These are phyloP conservation scores for Diaporthe citrichinensis DNA, from an alignment of 2,329 filamentous ascomycete genomes.

Conservation along the genomic window DNA sequence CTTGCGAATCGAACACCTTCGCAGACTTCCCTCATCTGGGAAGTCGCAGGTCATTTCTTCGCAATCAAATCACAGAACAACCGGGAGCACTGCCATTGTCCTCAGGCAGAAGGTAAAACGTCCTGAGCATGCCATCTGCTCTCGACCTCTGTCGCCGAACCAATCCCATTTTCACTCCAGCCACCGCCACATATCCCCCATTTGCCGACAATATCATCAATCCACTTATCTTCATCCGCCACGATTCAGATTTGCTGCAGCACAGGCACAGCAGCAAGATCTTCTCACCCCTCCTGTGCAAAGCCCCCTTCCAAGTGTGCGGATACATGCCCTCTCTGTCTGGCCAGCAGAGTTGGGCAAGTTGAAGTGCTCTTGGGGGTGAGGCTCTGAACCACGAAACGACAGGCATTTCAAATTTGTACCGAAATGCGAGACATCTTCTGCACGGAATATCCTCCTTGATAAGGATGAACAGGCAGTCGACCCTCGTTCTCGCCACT, in stretches of 20 bases:
- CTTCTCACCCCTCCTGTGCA: background rate
- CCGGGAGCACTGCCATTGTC: background rate
- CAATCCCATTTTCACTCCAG: no score
- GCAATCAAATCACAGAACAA: background rate
- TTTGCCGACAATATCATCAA: no score
- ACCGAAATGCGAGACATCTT: background rate
- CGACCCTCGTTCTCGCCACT: background rate
- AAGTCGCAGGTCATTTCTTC: background rate
- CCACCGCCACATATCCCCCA: no score
- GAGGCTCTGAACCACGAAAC: background rate
- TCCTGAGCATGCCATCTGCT: no score
- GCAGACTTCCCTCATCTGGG: background rate
- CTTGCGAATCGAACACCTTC: background rate
- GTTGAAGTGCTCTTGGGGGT: background rate
- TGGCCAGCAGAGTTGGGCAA: background rate
- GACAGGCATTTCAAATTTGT: background rate
- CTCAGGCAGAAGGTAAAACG: background rate
- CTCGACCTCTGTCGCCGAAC: no score
- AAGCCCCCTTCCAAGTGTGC: background rate
- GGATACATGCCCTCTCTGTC: background rate
- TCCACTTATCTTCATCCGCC: background rate
- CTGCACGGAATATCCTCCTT: no score
- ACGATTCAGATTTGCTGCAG: background rate
- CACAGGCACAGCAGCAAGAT: background rate
- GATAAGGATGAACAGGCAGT: background rate